These are phyloP conservation scores for Solanum aculeatissimum DNA, from an alignment of 305 asterid species.

Conservation along the genomic window DNA sequence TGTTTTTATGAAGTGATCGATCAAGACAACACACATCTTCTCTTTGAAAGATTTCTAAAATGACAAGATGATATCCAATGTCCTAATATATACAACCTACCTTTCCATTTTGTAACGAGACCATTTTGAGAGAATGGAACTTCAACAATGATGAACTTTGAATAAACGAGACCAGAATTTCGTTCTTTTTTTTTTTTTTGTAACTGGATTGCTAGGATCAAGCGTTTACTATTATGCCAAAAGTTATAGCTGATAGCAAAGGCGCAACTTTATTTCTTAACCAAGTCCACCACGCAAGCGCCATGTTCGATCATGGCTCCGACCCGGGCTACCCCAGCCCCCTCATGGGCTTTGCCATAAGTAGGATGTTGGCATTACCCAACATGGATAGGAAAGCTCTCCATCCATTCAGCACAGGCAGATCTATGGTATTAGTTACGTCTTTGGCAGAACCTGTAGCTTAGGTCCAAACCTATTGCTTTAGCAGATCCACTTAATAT, in stretches of 20 bases:
- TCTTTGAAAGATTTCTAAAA: background rate
- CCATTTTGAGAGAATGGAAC: background rate
- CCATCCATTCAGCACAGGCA: background rate
- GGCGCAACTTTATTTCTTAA: no score
- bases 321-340: no score
- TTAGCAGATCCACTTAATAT: background rate
- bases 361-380: no score
- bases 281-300: no score
- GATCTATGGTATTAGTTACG: background rate
- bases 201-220: no score
- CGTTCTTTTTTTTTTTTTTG: background rate
- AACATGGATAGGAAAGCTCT: background rate
- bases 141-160: background rate
- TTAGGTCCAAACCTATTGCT: background rate
- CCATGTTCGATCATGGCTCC: no score
- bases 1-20: background rate
- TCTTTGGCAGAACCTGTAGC: background rate
- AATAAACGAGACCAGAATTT: background rate
- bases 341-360: no score
- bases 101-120: background rate
- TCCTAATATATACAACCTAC: background rate
- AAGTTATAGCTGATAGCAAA: no score
- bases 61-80: background rate
- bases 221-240: no score
- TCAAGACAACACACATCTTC: background rate